Conservation (phyloP, 257 asterid genomes). For the Thymus quinquecostatus region DNA sequence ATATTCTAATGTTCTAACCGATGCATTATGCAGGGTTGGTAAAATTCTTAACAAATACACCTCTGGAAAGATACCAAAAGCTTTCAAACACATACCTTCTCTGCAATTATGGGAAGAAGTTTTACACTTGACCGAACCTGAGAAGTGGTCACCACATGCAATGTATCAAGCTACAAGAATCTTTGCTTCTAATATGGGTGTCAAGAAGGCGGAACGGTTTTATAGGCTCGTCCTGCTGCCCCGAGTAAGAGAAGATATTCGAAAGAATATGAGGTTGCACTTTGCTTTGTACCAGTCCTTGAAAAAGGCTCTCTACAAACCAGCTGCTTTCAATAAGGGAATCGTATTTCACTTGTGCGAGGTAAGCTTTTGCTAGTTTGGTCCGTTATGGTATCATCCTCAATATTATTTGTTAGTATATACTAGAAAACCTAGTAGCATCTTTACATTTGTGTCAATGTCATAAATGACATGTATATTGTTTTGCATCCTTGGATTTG, state of each 20-base stretch:
- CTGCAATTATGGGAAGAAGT: slow-evolving; percentile 85
- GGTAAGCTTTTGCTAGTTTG: slow-evolving; percentile 45
- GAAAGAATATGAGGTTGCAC: slow-evolving; percentile 82
- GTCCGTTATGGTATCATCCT: background rate
- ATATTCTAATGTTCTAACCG: background rate
- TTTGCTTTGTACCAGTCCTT: slow-evolving; percentile 83
- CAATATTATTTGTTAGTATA: background rate
- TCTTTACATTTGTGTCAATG: background rate
- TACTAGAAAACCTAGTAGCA: background rate
- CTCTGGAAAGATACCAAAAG: slow-evolving; percentile 88
- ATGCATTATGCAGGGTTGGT: slow-evolving; percentile 64
- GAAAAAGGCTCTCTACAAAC: slow-evolving; percentile 82
- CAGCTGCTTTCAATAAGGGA: slow-evolving; percentile 96
- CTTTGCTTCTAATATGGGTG: slow-evolving; percentile 88
- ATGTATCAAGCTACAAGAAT: slow-evolving; percentile 94
- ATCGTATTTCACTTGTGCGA: slow-evolving; percentile 79
- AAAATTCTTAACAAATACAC: slow-evolving; percentile 80
- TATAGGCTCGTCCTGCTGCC: slow-evolving; percentile 89
- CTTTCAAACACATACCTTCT: slow-evolving; percentile 83
- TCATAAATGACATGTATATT: background rate
- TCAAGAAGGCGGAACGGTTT: slow-evolving; percentile 80
- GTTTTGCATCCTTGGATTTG: background rate
- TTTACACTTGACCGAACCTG: slow-evolving; percentile 81
- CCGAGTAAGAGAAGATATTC: slow-evolving; percentile 88
- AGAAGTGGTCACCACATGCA: slow-evolving; percentile 92